Percentiles rank a stretch among this genome's conserved stretches.
These are phyloP conservation scores for Paramecium tetraurelia DNA, from an alignment of 73 alveolate genomes.

Conservation along the genomic window DNA sequence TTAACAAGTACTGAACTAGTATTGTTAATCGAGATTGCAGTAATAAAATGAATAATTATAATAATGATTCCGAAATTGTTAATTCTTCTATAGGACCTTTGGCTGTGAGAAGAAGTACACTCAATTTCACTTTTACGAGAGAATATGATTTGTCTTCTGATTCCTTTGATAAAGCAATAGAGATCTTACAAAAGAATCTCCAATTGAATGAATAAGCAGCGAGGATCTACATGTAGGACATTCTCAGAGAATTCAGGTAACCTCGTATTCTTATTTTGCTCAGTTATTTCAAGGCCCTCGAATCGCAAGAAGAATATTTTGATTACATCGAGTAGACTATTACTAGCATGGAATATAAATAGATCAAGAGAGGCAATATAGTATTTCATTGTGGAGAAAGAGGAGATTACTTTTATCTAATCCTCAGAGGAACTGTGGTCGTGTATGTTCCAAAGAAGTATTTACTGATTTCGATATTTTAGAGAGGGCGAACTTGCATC, in stretches of 20 bases:
- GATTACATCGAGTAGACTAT: background rate
- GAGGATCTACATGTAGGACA: background rate
- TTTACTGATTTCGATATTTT: background rate
- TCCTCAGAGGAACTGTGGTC: background rate
- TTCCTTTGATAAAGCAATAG: background rate
- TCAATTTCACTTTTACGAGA: background rate
- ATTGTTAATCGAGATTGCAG: constrained; percentile 25
- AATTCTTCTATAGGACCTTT: background rate
- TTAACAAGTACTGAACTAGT: background rate
- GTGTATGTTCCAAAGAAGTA: constrained; percentile 23
- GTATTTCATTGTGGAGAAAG: constrained; percentile 34
- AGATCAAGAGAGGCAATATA: background rate
- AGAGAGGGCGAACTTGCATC: background rate
- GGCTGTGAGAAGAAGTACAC: background rate
- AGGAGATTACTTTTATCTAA: constrained; percentile 29
- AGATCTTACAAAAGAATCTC: background rate
- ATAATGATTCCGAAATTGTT: background rate
- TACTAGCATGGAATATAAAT: background rate
- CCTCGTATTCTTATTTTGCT: background rate
- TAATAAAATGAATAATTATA: constrained; percentile 20
- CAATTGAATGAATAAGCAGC: background rate
- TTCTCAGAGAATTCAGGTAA: constrained; percentile 36
- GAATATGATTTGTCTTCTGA: background rate
- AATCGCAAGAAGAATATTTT: background rate
- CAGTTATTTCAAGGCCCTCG: constrained; percentile 5